These are phyloP conservation scores for Coemansia sp. DNA, from an alignment of 192 early-diverging fungal genomes.

Conservation along the genomic window DNA sequence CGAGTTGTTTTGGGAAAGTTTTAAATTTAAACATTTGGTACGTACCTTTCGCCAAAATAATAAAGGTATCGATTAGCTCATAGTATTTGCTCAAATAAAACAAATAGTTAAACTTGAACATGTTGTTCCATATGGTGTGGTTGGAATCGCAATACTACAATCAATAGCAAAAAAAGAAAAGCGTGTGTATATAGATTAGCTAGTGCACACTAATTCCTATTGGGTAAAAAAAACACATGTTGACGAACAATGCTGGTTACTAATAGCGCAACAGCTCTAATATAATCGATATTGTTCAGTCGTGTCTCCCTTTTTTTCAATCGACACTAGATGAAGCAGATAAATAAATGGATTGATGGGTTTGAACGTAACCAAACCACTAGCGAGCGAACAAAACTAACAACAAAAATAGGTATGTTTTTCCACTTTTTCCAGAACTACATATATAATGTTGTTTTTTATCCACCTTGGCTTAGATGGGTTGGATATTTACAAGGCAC, in stretches of 20 bases:
- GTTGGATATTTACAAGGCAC: background rate
- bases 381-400: no score
- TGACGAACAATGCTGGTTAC: background rate
- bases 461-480: no score
- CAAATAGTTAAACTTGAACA: constrained; percentile 79
- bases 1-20: no score
- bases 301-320: background rate
- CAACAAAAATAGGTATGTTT: no score
- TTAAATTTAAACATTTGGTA: background rate
- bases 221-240: background rate
- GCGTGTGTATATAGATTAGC: background rate
- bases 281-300: background rate
- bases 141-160: constrained; percentile 64
- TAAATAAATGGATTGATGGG: no score
- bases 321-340: no score
- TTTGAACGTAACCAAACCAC: no score
- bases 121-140: constrained; percentile 65
- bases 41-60: constrained; percentile 71
- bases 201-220: background rate
- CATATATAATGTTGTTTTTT: background rate
- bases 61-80: constrained; percentile 84
- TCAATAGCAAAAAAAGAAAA: background rate
- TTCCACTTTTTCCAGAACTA: no score
- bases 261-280: background rate
- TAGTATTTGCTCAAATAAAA: constrained; percentile 90